A percentile compares a stretch with the other conserved stretches of the same genome.
Conservation (phyloP, 2,329 filamentous ascomycete species). For the Trichophyton schoenleinii region DNA sequence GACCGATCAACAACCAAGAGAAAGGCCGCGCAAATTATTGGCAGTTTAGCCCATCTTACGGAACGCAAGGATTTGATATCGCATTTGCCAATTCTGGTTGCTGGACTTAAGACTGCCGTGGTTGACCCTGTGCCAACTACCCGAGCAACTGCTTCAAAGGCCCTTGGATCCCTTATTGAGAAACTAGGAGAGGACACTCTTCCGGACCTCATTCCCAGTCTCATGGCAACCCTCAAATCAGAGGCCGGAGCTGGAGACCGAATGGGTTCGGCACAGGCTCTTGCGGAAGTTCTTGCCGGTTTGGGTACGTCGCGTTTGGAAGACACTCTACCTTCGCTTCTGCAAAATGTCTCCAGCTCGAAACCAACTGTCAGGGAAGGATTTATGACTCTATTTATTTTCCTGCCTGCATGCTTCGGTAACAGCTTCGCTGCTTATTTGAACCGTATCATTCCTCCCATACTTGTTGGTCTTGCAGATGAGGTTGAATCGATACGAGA, state of each 20-base stretch:
- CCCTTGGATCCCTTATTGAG: constrained; percentile 89
- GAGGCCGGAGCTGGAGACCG: constrained; percentile 94
- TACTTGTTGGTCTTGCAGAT: constrained; percentile 85
- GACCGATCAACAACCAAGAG: constrained; percentile 91
- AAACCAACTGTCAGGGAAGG: constrained; percentile 88
- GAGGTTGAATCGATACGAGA: constrained; percentile 94
- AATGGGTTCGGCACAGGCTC: constrained; percentile 87
- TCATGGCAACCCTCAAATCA: constrained; percentile 96
- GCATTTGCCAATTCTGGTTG: constrained; percentile 83
- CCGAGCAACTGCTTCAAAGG: constrained; percentile 88
- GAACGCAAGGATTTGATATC: constrained; percentile 87
- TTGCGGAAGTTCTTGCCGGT: constrained; percentile 90
- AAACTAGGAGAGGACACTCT: constrained; percentile 94
- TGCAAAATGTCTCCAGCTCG: constrained; percentile 87
- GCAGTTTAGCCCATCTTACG: constrained; percentile 89
- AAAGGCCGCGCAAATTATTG: constrained; percentile 94
- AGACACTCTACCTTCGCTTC: constrained; percentile 87
- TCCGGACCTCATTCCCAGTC: constrained; percentile 89
- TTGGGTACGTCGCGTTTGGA: constrained; percentile 84
- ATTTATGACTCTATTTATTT: constrained; percentile 99
- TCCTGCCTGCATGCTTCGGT: constrained; percentile 95
- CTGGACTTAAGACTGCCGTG: constrained; percentile 74
- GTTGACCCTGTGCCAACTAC: constrained; percentile 96
- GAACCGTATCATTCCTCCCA: constrained; percentile 87
- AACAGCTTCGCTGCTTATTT: constrained; percentile 97